Percentiles rank a stretch among this genome's conserved stretches.
Evolutionary conservation across 257 asterid species (phyloP).

Genomic region (Ophiorrhiza pumila): DNA sequence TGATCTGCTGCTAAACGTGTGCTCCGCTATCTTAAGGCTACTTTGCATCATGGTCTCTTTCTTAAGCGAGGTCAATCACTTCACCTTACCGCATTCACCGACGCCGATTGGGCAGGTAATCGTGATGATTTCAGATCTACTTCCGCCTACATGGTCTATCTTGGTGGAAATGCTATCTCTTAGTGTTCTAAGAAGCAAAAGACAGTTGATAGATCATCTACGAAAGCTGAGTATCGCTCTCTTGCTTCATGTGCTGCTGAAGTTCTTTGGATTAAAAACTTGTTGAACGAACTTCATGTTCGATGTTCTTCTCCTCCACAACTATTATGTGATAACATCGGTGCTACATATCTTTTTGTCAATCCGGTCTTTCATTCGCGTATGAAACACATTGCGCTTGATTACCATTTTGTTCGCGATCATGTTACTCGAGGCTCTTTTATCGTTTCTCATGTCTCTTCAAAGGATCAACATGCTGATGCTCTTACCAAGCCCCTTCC

Average conservation of each 20-base stretch:
- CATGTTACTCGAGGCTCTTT: too few species aligned
- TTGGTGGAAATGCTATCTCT: not conserved
- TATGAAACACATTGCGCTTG: not conserved
- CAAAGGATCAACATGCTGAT: too few species aligned
- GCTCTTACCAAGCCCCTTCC: too few species aligned
- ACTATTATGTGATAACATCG: not conserved
- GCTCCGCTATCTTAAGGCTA: too few species aligned
- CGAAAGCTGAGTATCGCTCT: not conserved
- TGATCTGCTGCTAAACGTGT: too few species aligned
- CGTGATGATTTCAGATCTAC: not conserved
- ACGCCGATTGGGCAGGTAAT: too few species aligned
- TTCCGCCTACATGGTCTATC: not conserved
- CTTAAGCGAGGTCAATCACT: too few species aligned
- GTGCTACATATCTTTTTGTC: not conserved
- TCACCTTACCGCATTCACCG: too few species aligned
- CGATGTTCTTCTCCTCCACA: not conserved
- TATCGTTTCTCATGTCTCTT: too few species aligned
- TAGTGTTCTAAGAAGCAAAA: not conserved
- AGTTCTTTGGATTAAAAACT: not conserved
- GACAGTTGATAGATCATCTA: not conserved
- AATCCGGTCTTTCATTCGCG: not conserved
- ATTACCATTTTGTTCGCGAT: too few species aligned
- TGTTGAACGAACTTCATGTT: too few species aligned
- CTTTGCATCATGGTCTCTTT: too few species aligned
- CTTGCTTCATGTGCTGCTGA: not conserved